Conservation (phyloP, 805 yeast genomes). For the Candida golubevii region DNA sequence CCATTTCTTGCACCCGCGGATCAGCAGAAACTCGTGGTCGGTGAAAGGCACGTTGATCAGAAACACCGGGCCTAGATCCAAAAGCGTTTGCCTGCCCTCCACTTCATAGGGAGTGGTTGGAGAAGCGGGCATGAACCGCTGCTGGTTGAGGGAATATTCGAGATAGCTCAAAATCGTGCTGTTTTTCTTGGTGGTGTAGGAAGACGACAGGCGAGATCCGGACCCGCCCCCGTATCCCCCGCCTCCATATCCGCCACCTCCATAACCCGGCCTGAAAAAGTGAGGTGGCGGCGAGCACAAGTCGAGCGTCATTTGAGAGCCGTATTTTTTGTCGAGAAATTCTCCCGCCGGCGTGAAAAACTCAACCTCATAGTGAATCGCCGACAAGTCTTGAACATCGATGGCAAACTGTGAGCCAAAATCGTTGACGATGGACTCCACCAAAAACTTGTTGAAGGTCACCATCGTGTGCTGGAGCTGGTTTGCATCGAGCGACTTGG, state of each 20-base stretch:
- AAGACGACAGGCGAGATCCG: constrained; percentile 12
- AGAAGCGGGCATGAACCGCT: constrained; percentile 47
- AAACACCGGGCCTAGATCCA: constrained; percentile 60
- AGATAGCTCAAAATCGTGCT: constrained; percentile 48
- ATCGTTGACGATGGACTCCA: constrained; percentile 50
- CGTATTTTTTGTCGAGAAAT: constrained; percentile 28
- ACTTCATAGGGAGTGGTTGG: constrained; percentile 31
- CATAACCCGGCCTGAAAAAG: constrained; percentile 19
- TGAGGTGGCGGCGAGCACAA: constrained; percentile 36
- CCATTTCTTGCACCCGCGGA: constrained; percentile 53
- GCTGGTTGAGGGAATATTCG: constrained; percentile 56
- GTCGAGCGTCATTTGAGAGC: constrained; percentile 40
- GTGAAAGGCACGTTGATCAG: constrained; percentile 55
- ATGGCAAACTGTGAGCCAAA: constrained; percentile 32
- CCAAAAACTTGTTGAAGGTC: constrained; percentile 54
- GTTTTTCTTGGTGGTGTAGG: constrained; percentile 23
- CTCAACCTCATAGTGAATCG: constrained; percentile 41
- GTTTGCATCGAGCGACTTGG: constrained; percentile 39
- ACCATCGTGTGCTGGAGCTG: constrained; percentile 45
- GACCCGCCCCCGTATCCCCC: constrained; percentile 4
- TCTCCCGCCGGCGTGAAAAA: constrained; percentile 38
- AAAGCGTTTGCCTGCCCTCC: constrained; percentile 48
- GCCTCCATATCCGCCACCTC: constrained; percentile 8
- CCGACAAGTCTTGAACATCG: constrained; percentile 31
- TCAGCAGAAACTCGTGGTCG: constrained; percentile 50